These are phyloP conservation scores for Macrophomina phaseolina DNA, from an alignment of 2,329 filamentous ascomycete genomes.

Conservation along the genomic window DNA sequence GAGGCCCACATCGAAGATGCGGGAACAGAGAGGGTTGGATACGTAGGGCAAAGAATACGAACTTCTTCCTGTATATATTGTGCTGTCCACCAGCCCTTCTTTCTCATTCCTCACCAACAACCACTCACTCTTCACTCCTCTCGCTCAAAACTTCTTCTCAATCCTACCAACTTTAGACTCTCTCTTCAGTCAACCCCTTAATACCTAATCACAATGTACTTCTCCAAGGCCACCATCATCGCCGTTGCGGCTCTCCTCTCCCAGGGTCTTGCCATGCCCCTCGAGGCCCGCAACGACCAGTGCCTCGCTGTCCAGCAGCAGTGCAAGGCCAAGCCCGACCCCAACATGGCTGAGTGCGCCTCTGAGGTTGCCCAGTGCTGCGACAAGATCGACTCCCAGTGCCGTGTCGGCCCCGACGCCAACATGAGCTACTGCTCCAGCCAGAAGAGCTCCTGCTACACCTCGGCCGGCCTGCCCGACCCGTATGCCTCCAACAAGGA, in stretches of 20 bases:
- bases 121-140: slow-evolving; percentile 19
- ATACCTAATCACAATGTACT: slow-evolving; percentile 25
- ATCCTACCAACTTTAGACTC: background rate
- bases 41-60: slow-evolving; percentile 23
- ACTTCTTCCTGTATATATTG: slow-evolving; percentile 9
- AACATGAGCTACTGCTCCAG: slow-evolving; percentile 19
- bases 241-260: slow-evolving; percentile 26
- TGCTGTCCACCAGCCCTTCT: background rate
- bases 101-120: slow-evolving; percentile 13
- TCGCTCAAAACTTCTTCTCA: background rate
- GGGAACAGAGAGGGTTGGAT: background rate
- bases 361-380: background rate
- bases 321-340: slow-evolving; percentile 15
- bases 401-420: slow-evolving; percentile 13
- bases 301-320: slow-evolving; percentile 16
- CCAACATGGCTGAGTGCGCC: slow-evolving; percentile 10
- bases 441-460: slow-evolving; percentile 1
- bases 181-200: slow-evolving; percentile 1
- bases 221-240: slow-evolving; percentile 27
- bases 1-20: slow-evolving; percentile 6
- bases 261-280: slow-evolving; percentile 20
- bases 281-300: slow-evolving; percentile 12
- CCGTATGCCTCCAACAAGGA: background rate
- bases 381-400: slow-evolving; percentile 1
- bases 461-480: background rate